Conservation (phyloP, 257 asterid species). For the Solanum tarapatanum region DNA sequence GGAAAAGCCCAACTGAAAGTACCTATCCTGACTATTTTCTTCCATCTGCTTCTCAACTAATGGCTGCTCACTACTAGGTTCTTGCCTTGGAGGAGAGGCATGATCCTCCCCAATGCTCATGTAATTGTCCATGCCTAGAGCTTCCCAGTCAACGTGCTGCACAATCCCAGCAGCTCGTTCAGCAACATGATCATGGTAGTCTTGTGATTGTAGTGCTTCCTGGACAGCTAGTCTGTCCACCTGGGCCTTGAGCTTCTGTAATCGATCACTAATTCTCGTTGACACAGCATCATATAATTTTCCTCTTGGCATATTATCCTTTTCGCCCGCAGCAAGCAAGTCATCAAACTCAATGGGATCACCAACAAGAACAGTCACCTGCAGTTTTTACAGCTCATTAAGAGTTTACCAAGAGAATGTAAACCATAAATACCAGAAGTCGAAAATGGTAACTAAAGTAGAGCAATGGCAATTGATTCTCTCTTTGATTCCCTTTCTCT, state of each 20-base stretch:
- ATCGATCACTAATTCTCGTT: constrained; percentile 48
- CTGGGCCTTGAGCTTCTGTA: constrained; percentile 53
- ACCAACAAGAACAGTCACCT: constrained; percentile 89
- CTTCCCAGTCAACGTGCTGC: constrained; percentile 63
- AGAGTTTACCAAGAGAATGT: neutral
- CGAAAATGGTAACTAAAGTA: neutral
- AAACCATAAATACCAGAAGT: neutral
- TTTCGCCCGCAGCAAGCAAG: constrained; percentile 25
- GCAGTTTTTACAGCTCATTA: constrained; percentile 8
- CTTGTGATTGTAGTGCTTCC: constrained; percentile 27
- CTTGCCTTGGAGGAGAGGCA: constrained; percentile 3
- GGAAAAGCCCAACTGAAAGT: constrained; percentile 18
- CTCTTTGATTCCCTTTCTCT: neutral
- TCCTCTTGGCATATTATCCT: constrained; percentile 36
- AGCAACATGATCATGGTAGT: constrained; percentile 7
- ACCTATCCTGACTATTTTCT: constrained; percentile 6
- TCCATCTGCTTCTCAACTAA: constrained; percentile 12
- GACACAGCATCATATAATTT: constrained; percentile 66
- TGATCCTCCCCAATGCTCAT: constrained; percentile 19
- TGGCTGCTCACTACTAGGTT: constrained; percentile 1
- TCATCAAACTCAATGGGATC: constrained; percentile 81
- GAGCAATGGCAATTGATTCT: neutral
- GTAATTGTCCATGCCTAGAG: constrained; percentile 40
- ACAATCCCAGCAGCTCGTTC: constrained; percentile 39
- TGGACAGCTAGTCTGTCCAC: constrained; percentile 47